Base-by-base conservation (phyloP, 805 yeast species). In the Yarrowia porcina region DNA sequence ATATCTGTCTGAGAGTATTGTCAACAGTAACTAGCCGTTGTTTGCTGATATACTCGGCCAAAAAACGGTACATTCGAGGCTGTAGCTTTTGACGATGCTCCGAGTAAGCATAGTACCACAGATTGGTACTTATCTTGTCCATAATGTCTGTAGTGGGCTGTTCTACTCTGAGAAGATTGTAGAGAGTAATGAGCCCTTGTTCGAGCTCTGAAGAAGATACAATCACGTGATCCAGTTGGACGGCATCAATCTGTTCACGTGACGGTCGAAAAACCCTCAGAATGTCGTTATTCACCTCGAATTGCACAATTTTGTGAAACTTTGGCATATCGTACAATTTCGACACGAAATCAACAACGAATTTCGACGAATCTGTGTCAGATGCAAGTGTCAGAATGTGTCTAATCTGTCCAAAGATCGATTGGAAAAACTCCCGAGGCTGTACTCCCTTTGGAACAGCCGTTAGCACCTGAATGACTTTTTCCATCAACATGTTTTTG, bases 61-160 rank as follows among this genome's bases (percentile, higher is more conserved):
- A 11, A 8, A 52, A 52, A 7, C 59, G 42, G 44, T 52, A 52
- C 59, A 52, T 36, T 35, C 59, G 33, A 4, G 59, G 59, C 33
- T 52, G 44, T 18, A 52, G 41, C 13, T 52, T 52, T 18, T 52
- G 59, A 4, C 25, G 35, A 35, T 52, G 59, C 12, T 52, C 59
- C 5, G 59, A 33, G 25, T 35, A 33, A 3, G 44, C 23, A 12
- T 52, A 52, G 59, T 52, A 52, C 59, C 59, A 52, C 44, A 52
- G 18, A 13, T 25, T 30, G 4, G 59, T 35, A 33, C 44, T 25
- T 25, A 52, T 52, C 28, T 52, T 35, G 25, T 52, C 59, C 59
- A 52, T 52, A 11, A 52, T 52, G 25, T 52, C 59, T 7, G 23
- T 25, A 8, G 59, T 52, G 23, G 59, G 59, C 20, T 52, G 59